A percentile compares a stretch with the other conserved stretches of the same genome.
Evolutionary conservation across 768 basidiomycete genomes (phyloP).

Genomic region (Suillus clintonianus): DNA sequence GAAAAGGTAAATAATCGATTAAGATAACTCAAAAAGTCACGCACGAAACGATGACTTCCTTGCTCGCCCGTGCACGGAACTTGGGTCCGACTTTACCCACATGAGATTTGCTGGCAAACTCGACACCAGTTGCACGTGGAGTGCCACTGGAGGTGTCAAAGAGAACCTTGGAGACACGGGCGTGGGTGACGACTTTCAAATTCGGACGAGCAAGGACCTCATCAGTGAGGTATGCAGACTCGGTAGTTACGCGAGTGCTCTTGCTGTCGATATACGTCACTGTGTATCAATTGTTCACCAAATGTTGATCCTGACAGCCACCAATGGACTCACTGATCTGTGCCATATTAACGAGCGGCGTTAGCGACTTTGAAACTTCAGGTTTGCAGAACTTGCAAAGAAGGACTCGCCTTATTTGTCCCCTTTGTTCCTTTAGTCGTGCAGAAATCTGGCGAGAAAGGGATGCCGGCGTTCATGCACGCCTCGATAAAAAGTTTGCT

Average conservation of each 20-base stretch:
- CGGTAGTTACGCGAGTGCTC: conserved; percentile 59
- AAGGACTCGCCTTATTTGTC: conserved; percentile 52
- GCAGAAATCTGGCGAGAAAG: conserved; percentile 57
- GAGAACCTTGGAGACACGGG: conserved; percentile 58
- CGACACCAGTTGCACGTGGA: conserved; percentile 60
- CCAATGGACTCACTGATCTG: conserved; percentile 43
- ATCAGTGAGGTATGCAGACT: conserved; percentile 66
- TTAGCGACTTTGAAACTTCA: neutral
- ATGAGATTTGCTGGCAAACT: conserved; percentile 45
- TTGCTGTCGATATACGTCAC: conserved; percentile 67
- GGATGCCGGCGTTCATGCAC: conserved; percentile 52
- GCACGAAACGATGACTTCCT: conserved; percentile 65
- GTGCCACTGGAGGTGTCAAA: conserved; percentile 45
- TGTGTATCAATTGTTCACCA: conserved; percentile 25
- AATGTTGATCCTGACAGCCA: neutral
- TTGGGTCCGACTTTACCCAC: conserved; percentile 27
- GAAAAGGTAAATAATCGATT: neutral
- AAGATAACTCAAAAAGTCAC: conserved; percentile 17
- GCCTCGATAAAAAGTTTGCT: conserved; percentile 57
- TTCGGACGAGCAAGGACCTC: conserved; percentile 67
- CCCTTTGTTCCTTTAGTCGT: conserved; percentile 59
- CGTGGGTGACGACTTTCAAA: conserved; percentile 57
- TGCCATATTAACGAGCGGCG: neutral
- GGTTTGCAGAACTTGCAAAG: neutral
- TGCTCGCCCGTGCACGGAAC: conserved; percentile 50